A percentile compares a stretch with the other conserved stretches of the same genome.
Evolutionary conservation across 2,329 filamentous ascomycete species (phyloP).

Genomic region (Sclerotinia spermophila): DNA sequence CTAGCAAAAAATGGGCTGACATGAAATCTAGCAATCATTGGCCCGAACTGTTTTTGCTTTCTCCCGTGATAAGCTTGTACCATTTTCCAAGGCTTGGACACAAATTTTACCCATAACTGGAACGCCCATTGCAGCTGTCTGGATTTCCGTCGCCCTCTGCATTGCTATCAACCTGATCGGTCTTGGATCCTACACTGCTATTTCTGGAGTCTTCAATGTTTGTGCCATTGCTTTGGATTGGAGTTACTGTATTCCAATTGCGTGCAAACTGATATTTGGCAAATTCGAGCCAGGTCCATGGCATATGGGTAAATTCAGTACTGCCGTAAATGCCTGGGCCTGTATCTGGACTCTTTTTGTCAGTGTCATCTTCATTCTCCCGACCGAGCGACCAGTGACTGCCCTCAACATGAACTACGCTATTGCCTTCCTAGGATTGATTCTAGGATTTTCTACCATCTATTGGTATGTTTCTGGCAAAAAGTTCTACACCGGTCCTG

Average conservation of each 20-base stretch:
- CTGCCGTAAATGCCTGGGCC: slow-evolving; percentile 46
- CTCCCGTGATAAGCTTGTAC: slow-evolving; percentile 53
- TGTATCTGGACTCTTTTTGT: slow-evolving; percentile 52
- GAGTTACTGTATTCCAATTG: slow-evolving; percentile 54
- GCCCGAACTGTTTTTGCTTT: slow-evolving; percentile 54
- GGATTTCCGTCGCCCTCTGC: slow-evolving; percentile 53
- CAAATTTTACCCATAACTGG: slow-evolving; percentile 50
- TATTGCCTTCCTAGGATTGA: slow-evolving; percentile 47
- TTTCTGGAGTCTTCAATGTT: slow-evolving; percentile 51
- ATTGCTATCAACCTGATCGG: slow-evolving; percentile 57
- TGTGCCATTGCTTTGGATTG: slow-evolving; percentile 53
- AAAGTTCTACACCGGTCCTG: slow-evolving; percentile 48
- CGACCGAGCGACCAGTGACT: slow-evolving; percentile 46
- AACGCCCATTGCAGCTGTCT: slow-evolving; percentile 58
- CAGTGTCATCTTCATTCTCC: slow-evolving; percentile 52
- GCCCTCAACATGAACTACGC: slow-evolving; percentile 52
- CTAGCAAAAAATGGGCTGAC: slow-evolving; percentile 38
- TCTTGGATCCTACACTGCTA: slow-evolving; percentile 52
- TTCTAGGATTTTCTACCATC: slow-evolving; percentile 42
- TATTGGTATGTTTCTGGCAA: slow-evolving; percentile 47
- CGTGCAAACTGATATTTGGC: slow-evolving; percentile 49
- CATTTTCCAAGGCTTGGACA: slow-evolving; percentile 56
- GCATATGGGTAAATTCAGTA: slow-evolving; percentile 45
- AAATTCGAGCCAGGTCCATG: slow-evolving; percentile 51
- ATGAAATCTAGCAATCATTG: slow-evolving; percentile 42